Evolutionary conservation across 2,329 filamentous ascomycete genomes (phyloP).

Genomic region (Rutstroemia sp.): DNA sequence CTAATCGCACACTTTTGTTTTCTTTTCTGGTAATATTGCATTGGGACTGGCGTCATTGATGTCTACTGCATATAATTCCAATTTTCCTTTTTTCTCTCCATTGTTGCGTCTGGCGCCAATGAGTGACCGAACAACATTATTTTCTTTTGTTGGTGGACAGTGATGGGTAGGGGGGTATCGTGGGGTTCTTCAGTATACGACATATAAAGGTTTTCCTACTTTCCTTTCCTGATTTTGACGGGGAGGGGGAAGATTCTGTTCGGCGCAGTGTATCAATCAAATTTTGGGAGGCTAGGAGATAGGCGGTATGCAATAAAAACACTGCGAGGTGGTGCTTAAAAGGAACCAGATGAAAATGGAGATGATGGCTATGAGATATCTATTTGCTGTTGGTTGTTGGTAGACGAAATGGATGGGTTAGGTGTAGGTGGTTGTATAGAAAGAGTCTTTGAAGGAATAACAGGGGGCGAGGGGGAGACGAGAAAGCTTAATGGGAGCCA

Average conservation of each 20-base stretch:
- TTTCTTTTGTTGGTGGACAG: slow-evolving; percentile 8
- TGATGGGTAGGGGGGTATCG: slow-evolving; percentile 1
- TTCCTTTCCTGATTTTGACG: slow-evolving; percentile 1
- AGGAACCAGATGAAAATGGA: slow-evolving; percentile 8
- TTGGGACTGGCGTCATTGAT: slow-evolving; percentile 26
- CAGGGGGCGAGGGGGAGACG: not conserved
- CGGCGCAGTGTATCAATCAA: slow-evolving; percentile 23
- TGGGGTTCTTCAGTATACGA: slow-evolving; percentile 17
- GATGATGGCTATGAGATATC: slow-evolving; percentile 13
- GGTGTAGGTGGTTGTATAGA: slow-evolving; percentile 5
- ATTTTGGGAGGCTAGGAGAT: slow-evolving; percentile 3
- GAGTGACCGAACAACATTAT: slow-evolving; percentile 10
- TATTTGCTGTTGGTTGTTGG: slow-evolving; percentile 12
- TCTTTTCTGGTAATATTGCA: slow-evolving; percentile 28
- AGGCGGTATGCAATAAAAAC: not conserved
- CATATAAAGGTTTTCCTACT: slow-evolving; percentile 9
- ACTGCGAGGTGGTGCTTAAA: not conserved
- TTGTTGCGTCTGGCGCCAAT: slow-evolving; percentile 1
- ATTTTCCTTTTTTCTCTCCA: slow-evolving; percentile 5
- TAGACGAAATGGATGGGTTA: slow-evolving; percentile 7
- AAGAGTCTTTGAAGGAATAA: not conserved
- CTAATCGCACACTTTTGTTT: slow-evolving; percentile 18
- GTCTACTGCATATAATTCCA: slow-evolving; percentile 27
- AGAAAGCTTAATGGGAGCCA: not conserved
- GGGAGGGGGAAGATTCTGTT: slow-evolving; percentile 5